Evolutionary conservation across 768 basidiomycete species (phyloP).

Genomic region (Termitomyces sp.): DNA sequence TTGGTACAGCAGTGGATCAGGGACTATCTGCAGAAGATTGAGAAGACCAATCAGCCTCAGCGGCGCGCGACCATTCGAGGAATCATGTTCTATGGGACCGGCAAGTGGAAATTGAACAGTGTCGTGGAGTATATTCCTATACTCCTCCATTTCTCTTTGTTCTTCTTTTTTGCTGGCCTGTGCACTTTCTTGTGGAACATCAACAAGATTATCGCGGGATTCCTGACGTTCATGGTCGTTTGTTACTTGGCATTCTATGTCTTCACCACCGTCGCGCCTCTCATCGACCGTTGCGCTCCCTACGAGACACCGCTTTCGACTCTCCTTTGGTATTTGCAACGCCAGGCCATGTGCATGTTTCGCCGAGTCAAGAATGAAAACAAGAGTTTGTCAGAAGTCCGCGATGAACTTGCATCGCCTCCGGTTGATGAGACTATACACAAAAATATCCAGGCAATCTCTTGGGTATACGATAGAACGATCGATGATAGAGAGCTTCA

Average conservation of each 20-base stretch:
- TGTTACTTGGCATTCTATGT: background rate
- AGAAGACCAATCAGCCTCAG: background rate
- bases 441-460: background rate
- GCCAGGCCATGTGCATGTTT: background rate
- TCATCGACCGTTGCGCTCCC: constrained; percentile 1
- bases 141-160: constrained; percentile 4
- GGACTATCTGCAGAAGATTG: background rate
- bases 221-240: background rate
- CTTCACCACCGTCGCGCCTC: constrained; percentile 6
- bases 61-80: constrained; percentile 2
- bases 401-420: background rate
- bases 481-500: constrained; percentile 5
- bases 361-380: too few relatives aligned
- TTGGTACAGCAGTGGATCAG: constrained; percentile 13
- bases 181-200: constrained; percentile 3
- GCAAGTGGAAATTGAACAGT: background rate
- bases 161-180: constrained; percentile 8
- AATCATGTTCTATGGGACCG: background rate
- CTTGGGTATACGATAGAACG: constrained; percentile 1
- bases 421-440: background rate
- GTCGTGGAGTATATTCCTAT: background rate
- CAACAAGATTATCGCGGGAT: background rate
- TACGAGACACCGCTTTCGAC: constrained; percentile 8
- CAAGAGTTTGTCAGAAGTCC: background rate
- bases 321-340: background rate